These are phyloP conservation scores for Forsythia suspensa DNA, from an alignment of 257 asterid genomes.

Conservation along the genomic window DNA sequence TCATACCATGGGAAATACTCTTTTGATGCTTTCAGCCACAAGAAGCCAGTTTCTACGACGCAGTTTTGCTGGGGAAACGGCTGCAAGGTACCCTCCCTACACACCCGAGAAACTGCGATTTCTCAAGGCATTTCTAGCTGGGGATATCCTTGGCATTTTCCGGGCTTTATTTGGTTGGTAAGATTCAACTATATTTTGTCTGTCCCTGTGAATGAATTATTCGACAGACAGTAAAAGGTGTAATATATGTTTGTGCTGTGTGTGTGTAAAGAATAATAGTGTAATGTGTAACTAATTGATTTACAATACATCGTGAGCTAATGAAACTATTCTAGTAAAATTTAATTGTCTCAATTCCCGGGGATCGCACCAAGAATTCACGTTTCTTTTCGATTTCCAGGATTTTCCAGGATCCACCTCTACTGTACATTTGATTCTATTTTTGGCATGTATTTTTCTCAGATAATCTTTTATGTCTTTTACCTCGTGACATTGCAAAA, in stretches of 20 bases:
- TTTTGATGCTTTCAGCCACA: conserved; percentile 87
- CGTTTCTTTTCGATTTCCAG: background rate
- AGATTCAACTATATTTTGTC: background rate
- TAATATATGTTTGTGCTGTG: background rate
- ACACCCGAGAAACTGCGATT: conserved; percentile 13
- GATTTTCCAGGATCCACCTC: background rate
- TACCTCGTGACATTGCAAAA: no score
- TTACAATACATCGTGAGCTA: background rate
- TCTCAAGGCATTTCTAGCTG: background rate
- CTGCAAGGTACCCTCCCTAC: conserved; percentile 87
- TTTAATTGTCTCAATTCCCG: background rate
- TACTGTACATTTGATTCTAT: background rate
- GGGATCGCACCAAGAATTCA: background rate
- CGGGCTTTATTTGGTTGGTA: background rate
- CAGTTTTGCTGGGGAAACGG: conserved; percentile 58
- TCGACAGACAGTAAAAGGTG: background rate
- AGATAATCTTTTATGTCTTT: no score
- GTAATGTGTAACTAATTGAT: no score
- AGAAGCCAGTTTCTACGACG: conserved; percentile 76
- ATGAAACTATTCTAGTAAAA: background rate
- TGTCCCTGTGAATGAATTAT: background rate
- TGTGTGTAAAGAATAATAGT: no score
- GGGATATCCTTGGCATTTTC: background rate
- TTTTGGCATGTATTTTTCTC: background rate
- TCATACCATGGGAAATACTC: conserved; percentile 85